A percentile compares a stretch with the other conserved stretches of the same genome.
phyloP scores from a whole-genome alignment of 352 stramenopile genomes.

The Pythium monospermum region DNA sequence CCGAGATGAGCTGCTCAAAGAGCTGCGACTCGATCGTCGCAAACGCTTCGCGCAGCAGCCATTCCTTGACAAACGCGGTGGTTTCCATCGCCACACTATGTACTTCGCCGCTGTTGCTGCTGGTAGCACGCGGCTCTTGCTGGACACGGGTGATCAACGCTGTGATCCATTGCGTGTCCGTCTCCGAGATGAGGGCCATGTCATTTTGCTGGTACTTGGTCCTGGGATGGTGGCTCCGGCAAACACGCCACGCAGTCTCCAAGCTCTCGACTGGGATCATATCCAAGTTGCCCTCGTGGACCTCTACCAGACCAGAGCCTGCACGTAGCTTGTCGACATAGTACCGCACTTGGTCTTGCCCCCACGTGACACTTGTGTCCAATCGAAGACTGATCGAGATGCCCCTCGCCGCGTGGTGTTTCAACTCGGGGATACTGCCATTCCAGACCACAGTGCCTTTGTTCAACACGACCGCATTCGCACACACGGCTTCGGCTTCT shows the following conservation, averaged over 20 bases:
- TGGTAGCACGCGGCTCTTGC: conserved; percentile 14
- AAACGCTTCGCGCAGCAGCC: conserved; percentile 70
- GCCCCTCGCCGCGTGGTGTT: conserved; percentile 58
- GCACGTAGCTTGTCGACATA: conserved; percentile 39
- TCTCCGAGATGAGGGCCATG: conserved; percentile 13
- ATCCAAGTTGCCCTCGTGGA: conserved; percentile 14
- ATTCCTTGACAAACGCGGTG: conserved; percentile 69
- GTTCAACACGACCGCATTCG: conserved; percentile 71
- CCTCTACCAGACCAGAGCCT: conserved; percentile 14
- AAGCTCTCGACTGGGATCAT: conserved; percentile 34
- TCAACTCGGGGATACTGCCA: conserved; percentile 75
- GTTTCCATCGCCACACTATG: conserved; percentile 26
- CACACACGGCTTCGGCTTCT: conserved; percentile 77
- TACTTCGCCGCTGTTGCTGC: neutral
- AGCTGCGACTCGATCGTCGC: conserved; percentile 45
- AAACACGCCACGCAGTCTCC: conserved; percentile 49
- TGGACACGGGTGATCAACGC: conserved; percentile 36
- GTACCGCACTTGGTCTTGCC: conserved; percentile 29
- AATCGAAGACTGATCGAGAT: conserved; percentile 69
- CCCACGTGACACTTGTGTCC: conserved; percentile 39
- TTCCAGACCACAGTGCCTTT: conserved; percentile 71
- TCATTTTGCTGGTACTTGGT: conserved; percentile 16
- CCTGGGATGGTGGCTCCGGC: conserved; percentile 26
- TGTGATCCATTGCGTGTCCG: conserved; percentile 40
- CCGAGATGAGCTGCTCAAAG: conserved; percentile 41